phyloP scores from a whole-genome alignment of 164 flowering plant species.

The Santalum album region DNA sequence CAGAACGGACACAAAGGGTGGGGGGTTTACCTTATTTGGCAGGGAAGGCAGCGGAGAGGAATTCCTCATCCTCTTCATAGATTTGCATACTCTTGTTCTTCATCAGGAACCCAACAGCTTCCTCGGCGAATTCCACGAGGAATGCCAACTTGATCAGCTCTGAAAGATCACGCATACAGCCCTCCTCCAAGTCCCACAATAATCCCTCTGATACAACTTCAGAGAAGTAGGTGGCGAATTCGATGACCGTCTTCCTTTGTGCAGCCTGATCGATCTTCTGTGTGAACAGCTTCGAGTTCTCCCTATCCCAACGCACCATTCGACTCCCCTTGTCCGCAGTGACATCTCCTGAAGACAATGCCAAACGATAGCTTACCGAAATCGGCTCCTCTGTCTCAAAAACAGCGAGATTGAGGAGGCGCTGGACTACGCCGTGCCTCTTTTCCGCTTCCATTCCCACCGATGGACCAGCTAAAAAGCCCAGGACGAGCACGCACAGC shows the following conservation, averaged over 20 bases:
- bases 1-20: no score
- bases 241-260: constrained; percentile 25
- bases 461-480: constrained; percentile 37
- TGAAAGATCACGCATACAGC: constrained; percentile 20
- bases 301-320: constrained; percentile 53
- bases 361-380: constrained; percentile 22
- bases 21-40: no score
- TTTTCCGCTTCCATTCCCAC: constrained; percentile 22
- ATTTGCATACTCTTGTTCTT: constrained; percentile 42
- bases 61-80: constrained; percentile 11
- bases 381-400: constrained; percentile 36
- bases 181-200: constrained; percentile 45
- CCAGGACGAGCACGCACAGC: constrained; percentile 36
- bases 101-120: constrained; percentile 25
- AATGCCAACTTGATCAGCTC: constrained; percentile 56
- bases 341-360: constrained; percentile 27
- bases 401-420: constrained; percentile 28
- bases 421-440: constrained; percentile 29
- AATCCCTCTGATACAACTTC: constrained; percentile 55
- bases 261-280: constrained; percentile 31
- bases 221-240: constrained; percentile 43
- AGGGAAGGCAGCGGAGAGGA: constrained; percentile 19
- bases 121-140: constrained; percentile 45
- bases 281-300: constrained; percentile 25
- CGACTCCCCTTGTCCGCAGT: constrained; percentile 17